Evolutionary conservation across 2,329 filamentous ascomycete genomes (phyloP), one percentile per base, ranked within the genome.

Genomic region (Alternaria brassicicola): DNA sequence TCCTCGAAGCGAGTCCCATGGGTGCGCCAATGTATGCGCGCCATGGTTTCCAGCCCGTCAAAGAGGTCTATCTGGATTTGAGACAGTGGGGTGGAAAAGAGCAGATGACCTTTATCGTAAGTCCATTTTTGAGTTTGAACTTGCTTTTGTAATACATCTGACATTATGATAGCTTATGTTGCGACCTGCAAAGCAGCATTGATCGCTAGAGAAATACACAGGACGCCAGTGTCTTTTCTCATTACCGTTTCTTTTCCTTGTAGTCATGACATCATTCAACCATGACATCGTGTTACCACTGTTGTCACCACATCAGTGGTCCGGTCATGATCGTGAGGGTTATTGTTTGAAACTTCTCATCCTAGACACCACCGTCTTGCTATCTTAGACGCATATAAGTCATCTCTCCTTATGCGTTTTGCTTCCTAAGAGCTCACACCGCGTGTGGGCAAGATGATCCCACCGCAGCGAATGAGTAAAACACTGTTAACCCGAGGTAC

Each of bases 1-100:
- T 73, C 64, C 45, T 78, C 17, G 74, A 76, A 53, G 71, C 74
- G 13, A 75, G 67, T 52, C 61, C 59, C 3, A 73, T 76, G 67
- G 75, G 73, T 3, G 65, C 61, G 48, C 70, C 70, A 3, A 59
- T 78, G 59, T 78, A 78, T 65, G 65, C 66, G 47, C 61, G 67
- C 26, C 68, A 64, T 64, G 74, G 73, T 0, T 78, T 76, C 42
- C 59, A 67, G 52, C 35, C 47, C n/a, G 64, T 72, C 2, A 69
- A 61, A 50, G 59, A 64, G 17, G 57, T 75, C 17, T 56, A 55
- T n/a, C 31, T 78, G 45, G 74, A 78, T 60, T 50, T 76, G 66
- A 68, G 49, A 30, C 61, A 64, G 43, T 73, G 64, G 48, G 74
- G 71, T 8, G 70, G 67, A 4, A 62, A 70, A 4, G 68, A 71